Conservation (phyloP, 2,329 filamentous ascomycete genomes). For the Bimuria novae-zelandiae region DNA sequence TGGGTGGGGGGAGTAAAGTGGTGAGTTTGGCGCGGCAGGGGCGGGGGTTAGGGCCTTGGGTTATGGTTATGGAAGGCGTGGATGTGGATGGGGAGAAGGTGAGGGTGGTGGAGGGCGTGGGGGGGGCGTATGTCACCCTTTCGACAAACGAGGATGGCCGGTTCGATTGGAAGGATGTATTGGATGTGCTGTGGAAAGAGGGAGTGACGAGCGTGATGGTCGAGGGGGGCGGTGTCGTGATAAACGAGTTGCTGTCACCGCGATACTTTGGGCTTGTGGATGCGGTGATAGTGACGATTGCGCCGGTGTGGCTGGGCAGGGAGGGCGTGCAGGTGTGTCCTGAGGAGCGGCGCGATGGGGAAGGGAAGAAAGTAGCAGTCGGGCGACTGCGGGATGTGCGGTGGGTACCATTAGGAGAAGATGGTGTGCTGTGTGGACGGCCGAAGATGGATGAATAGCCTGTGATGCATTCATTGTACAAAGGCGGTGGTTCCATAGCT, state of each 20-base stretch:
- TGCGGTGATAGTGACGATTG: constrained; percentile 84
- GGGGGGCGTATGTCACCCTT: constrained; percentile 31
- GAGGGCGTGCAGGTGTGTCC: constrained; percentile 82
- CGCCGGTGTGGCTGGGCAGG: constrained; percentile 85
- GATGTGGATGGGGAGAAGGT: constrained; percentile 20
- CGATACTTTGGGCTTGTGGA: constrained; percentile 67
- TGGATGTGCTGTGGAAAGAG: constrained; percentile 61
- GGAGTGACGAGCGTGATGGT: constrained; percentile 83
- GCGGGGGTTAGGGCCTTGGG: constrained; percentile 72
- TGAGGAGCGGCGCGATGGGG: constrained; percentile 56
- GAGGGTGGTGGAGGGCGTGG: constrained; percentile 38
- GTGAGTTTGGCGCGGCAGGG: constrained; percentile 67
- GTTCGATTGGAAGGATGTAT: constrained; percentile 64
- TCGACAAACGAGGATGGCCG: neutral
- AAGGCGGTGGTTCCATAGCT: too few species aligned
- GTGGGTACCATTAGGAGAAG: constrained; percentile 80
- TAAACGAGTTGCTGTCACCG: constrained; percentile 76
- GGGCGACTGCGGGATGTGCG: constrained; percentile 68
- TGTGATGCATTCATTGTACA: neutral
- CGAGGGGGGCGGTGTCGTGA: constrained; percentile 81
- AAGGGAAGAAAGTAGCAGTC: constrained; percentile 59
- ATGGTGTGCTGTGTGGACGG: constrained; percentile 79
- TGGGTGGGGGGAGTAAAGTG: constrained; percentile 65
- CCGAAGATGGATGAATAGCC: constrained; percentile 40
- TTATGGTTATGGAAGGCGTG: constrained; percentile 57